phyloP scores from a whole-genome alignment of 2,329 filamentous ascomycete genomes.

The Scedosporium boydii region DNA sequence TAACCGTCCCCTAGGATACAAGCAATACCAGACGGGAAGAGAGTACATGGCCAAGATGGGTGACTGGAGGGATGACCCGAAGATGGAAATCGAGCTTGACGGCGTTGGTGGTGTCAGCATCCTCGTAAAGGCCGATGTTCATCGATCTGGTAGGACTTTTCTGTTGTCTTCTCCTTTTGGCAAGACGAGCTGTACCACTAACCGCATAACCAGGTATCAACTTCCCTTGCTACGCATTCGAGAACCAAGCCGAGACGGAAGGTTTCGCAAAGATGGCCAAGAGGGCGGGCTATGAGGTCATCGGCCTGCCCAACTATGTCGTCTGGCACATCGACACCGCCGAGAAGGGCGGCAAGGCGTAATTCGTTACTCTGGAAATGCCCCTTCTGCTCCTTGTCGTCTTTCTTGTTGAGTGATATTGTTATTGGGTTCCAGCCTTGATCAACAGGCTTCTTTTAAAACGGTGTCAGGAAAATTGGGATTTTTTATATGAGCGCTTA shows the following conservation, averaged over 20 bases:
- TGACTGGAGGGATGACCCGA: constrained; percentile 85
- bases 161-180: background rate
- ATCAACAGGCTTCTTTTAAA: background rate
- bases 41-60: constrained; percentile 86
- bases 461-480: background rate
- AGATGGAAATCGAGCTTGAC: constrained; percentile 85
- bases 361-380: constrained; percentile 10
- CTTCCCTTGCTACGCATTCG: constrained; percentile 92
- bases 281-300: constrained; percentile 83
- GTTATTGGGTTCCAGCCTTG: background rate
- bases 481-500: constrained; percentile 3
- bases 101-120: constrained; percentile 97
- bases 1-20: constrained; percentile 58
- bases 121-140: constrained; percentile 93
- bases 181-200: constrained; percentile 8
- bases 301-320: constrained; percentile 91
- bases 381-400: background rate
- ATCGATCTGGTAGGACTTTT: constrained; percentile 65
- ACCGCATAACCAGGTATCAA: constrained; percentile 63
- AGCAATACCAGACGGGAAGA: constrained; percentile 83
- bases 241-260: constrained; percentile 98
- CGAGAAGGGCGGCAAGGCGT: constrained; percentile 78
- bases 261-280: constrained; percentile 99
- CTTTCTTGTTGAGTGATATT: background rate
- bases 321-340: constrained; percentile 98